Conservation (phyloP, 2,329 filamentous ascomycete species). For the Ceratocystis papillata region DNA sequence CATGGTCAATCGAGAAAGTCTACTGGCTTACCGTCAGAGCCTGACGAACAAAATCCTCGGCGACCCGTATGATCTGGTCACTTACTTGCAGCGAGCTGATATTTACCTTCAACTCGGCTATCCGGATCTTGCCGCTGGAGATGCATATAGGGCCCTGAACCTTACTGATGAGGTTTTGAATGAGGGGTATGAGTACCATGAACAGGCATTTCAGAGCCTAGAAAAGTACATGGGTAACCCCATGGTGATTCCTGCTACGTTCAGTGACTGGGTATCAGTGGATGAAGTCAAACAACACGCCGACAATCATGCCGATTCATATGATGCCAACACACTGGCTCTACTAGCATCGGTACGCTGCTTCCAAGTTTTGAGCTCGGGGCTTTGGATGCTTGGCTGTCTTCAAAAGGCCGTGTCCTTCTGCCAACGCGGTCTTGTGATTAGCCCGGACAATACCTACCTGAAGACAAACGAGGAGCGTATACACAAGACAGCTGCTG, state of each 20-base stretch:
- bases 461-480: slow-evolving; percentile 44
- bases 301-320: background rate
- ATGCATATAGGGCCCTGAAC: slow-evolving; percentile 83
- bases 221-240: slow-evolving; percentile 29
- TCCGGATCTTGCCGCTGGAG: slow-evolving; percentile 77
- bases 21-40: slow-evolving; percentile 45
- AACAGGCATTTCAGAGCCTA: slow-evolving; percentile 49
- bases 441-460: slow-evolving; percentile 45
- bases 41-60: slow-evolving; percentile 46
- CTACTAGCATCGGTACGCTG: slow-evolving; percentile 40
- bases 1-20: slow-evolving; percentile 23
- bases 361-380: slow-evolving; percentile 48
- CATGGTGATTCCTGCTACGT: slow-evolving; percentile 36
- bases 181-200: slow-evolving; percentile 73
- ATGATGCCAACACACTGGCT: slow-evolving; percentile 32
- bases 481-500: slow-evolving; percentile 44
- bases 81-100: slow-evolving; percentile 58
- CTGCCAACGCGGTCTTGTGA: slow-evolving; percentile 48
- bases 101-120: slow-evolving; percentile 68
- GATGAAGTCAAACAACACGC: slow-evolving; percentile 27
- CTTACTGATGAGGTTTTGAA: slow-evolving; percentile 70
- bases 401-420: slow-evolving; percentile 57
- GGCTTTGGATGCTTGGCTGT: slow-evolving; percentile 54
- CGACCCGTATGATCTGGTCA: slow-evolving; percentile 50
- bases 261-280: slow-evolving; percentile 37